Evolutionary conservation across 352 stramenopile genomes (phyloP), one percentile per base, ranked within the genome.

Genomic region (Globisporangium spiculum): DNA sequence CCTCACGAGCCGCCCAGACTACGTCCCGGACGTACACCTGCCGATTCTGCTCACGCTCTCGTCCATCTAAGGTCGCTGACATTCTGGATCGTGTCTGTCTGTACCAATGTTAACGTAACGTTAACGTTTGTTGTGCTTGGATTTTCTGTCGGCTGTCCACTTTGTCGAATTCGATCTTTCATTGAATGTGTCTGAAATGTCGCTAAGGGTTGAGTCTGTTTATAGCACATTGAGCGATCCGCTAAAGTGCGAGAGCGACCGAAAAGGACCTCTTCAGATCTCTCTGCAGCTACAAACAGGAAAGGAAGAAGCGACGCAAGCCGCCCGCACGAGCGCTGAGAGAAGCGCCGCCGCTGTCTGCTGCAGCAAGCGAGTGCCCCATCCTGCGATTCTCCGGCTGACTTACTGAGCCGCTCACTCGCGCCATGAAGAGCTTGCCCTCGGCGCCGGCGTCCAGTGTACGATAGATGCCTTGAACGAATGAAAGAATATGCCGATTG

Each of bases 21-120:
- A 91, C 75, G 72, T 83, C n/a, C 74, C 83, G 0, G 82, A 91
- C 66, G 82, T 91, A 67, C 86, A 93, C 56, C 80, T 84, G 12
- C 83, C 86, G 3, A 72, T 90, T 16, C 72, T 93, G 60, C 72
- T 93, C 16, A 75, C 69, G 12, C 67, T 91, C n/a, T 69, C 30
- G 30, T 32, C 41, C 9, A 36, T 50, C 22, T 26, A 55, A 38
- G 50, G 26, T 7, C 12, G 7, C 7, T 22, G 18, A 52, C 44
- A 16, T 22, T 52, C 44, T 52, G 0, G 44, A 52, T 52, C 44
- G n/a, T 22, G 41, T 48, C 16, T 48, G 38, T 48, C 4, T 50
- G 41, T n/a, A 32, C 30, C 30, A 32, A 32, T 32, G 30, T 32
- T 50, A n/a, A n/a, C 16, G 16, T 16, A 50, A 3, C 38, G 38